phyloP scores from a whole-genome alignment of 2,329 filamentous ascomycete species.

The Botryotinia calthae region DNA sequence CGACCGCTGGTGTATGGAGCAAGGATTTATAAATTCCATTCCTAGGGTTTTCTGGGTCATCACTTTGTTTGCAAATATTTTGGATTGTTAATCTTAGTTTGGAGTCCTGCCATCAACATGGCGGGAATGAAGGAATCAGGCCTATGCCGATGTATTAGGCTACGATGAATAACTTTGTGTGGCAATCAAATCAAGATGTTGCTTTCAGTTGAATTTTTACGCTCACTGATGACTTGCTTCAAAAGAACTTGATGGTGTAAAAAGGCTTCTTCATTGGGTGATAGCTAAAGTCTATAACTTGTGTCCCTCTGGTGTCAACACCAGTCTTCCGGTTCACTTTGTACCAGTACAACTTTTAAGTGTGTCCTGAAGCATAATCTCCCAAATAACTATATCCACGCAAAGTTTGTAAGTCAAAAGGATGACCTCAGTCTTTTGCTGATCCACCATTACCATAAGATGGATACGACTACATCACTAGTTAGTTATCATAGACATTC shows the following conservation, averaged over 20 bases:
- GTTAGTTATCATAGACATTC: background rate
- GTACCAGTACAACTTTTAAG: background rate
- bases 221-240: background rate
- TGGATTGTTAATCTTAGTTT: too few species aligned
- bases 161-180: background rate
- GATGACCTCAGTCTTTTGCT: background rate
- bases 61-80: too few species aligned
- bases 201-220: slow-evolving; percentile 18
- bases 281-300: too few species aligned
- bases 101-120: background rate
- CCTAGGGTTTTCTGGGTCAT: too few species aligned
- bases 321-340: background rate
- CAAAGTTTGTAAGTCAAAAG: background rate
- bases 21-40: background rate
- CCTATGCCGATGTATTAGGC: background rate
- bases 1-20: background rate
- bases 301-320: background rate
- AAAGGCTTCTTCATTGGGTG: too few species aligned
- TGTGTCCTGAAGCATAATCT: background rate
- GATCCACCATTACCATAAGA: background rate
- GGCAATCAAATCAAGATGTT: background rate
- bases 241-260: background rate
- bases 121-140: background rate
- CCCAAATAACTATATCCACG: background rate
- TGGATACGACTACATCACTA: background rate